Percentiles rank a stretch among this genome's conserved stretches.
phyloP scores from a whole-genome alignment of 129 eudicot species.

The Tanacetum coccineum region DNA sequence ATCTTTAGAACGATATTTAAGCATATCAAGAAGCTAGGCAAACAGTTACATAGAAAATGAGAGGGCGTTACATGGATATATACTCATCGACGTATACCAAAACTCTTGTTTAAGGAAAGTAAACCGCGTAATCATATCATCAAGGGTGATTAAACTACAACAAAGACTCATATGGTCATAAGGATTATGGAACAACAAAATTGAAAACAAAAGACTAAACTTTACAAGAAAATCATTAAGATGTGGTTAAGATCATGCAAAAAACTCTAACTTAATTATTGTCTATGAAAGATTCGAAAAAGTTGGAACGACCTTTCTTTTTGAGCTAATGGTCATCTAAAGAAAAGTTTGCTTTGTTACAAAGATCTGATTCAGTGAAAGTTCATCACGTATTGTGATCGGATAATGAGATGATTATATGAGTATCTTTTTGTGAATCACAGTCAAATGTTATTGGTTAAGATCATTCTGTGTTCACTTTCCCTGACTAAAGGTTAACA shows the following conservation, averaged over 20 bases:
- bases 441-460: too few species aligned
- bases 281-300: neutral
- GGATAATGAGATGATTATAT: too few species aligned
- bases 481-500: neutral
- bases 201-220: neutral
- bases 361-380: neutral
- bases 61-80: too few species aligned
- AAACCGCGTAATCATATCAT: too few species aligned
- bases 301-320: neutral
- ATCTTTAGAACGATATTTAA: too few species aligned
- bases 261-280: neutral
- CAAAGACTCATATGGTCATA: neutral
- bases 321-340: neutral
- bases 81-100: too few species aligned
- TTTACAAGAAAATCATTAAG: neutral
- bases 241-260: conserved; percentile 7
- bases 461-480: too few species aligned
- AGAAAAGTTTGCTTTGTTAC: conserved; percentile 3
- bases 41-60: too few species aligned
- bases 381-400: too few species aligned
- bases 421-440: too few species aligned
- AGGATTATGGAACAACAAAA: neutral
- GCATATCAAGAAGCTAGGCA: too few species aligned
- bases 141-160: neutral
- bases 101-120: too few species aligned